Percentiles rank a stretch among this genome's conserved stretches.
Evolutionary conservation across 305 asterid genomes (phyloP).

Genomic region (Fraxinus platypoda): DNA sequence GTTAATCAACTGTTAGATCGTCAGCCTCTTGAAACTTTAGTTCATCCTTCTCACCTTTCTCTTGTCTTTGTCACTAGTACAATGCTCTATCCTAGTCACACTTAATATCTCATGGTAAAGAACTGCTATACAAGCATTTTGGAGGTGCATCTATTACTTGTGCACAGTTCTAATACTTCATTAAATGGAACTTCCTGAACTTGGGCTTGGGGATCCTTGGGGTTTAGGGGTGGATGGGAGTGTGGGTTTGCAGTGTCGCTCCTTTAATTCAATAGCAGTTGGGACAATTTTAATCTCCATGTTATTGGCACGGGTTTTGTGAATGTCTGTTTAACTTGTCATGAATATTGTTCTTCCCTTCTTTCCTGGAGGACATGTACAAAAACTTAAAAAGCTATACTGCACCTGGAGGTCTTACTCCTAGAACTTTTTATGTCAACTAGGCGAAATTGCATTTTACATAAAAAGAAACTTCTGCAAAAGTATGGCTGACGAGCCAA

Average conservation of each 20-base stretch:
- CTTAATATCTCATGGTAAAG: neutral
- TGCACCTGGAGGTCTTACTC: neutral
- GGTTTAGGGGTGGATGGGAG: neutral
- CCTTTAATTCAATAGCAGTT: neutral
- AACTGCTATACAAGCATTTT: neutral
- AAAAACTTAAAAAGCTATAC: neutral
- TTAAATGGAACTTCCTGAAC: neutral
- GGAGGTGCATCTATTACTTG: neutral
- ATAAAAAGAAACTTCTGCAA: neutral
- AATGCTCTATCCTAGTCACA: neutral
- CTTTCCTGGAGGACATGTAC: neutral
- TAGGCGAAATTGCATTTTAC: neutral
- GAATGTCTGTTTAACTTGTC: neutral
- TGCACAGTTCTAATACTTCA: neutral
- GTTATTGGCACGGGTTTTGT: neutral
- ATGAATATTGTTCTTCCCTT: neutral
- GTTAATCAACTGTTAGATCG: conserved; percentile 15
- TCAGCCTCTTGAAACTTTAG: conserved; percentile 19
- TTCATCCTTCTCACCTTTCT: conserved; percentile 8
- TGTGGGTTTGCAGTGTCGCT: neutral
- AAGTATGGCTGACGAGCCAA: neutral
- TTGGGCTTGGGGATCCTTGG: neutral
- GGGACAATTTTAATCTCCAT: neutral
- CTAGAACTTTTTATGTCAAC: neutral
- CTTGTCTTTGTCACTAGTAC: neutral